Base-by-base conservation (phyloP, 1,139 yeast genomes). In the Candida albicans region DNA sequence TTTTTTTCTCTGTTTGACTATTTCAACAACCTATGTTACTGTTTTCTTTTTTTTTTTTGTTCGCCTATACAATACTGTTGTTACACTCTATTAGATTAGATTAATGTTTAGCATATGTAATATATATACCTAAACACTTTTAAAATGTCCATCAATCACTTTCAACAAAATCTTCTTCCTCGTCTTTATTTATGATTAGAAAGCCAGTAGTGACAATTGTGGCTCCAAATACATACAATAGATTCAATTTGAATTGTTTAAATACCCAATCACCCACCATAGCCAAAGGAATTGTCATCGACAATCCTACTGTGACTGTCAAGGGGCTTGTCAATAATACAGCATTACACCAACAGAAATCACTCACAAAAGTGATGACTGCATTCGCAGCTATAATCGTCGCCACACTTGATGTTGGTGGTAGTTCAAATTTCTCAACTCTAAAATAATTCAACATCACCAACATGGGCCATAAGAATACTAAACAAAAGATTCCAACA, bases 321-420 rank as follows among this genome's bases (percentile, higher is more conserved):
- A 93, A 72, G 0, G 99, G 99, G 40, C 95, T 84, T 1, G 99
- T 93, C 59, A 93, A 70, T 30, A 93, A 73, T 76, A 91, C 95
- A 0, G 98, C 96, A 53, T 89, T 80, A 35, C 96, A 96, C 99
- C 99, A 93, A 58, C 95, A 83, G 54, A 85, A 89, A 60, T 93
- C 99, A 37, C 96, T 86, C 13, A 90, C 67, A 54, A 93, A 83
- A 0, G 97, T 89, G 34, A 89, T 82, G 25, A 79, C 57, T 42
- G 93, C 87, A 62, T 93, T 93, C 39, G 79, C 53, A 1, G 77
- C 44, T 9, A 93, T 68, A 4, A 90, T 68, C 1, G 67, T 50
- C 61, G 84, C 68, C 2, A 87, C 81, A 38, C 70, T 69, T 0
- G 64, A 48, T 1, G 79, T 66, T 1, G 75, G 70, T 0, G 98